Base-by-base conservation (phyloP, 1,284 basidiomycete genomes). In the Trametes sp. region DNA sequence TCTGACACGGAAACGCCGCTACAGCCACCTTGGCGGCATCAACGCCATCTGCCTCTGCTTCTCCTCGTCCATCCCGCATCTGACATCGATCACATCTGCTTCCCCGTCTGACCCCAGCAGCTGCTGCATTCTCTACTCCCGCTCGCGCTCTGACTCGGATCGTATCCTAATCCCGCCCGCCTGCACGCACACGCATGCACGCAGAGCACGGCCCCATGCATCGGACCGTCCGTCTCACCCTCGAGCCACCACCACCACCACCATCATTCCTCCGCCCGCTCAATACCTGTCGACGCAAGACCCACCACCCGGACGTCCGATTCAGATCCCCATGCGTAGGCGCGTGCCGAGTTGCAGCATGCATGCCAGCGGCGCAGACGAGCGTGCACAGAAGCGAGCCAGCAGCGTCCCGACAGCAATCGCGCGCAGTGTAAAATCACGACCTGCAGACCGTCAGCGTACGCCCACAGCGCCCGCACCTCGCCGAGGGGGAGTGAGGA, bases 381-480 rank as follows among this genome's bases (percentile, higher is more conserved):
- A 5, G 24, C 41, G 23, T 8, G 23, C 9, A 14, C 42, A 24
- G 24, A 41, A 36, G 50, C 57, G 36, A 38, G 7, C 8, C 21
- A 45, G 24, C 49, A 36, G 50, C 57, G 36, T 35, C 50, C n/a
- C 50, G 38, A 28, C 19, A 23, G 29, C 33, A 45, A 45, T 4
- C 11, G 24, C 42, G 23, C 42, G 23, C 42, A 24, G 24, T 28
- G 45, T 10, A 16, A 44, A 68, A 80, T 86, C 76, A 86, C 67
- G 89, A 90, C 89, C 89, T 90, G 86, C 84, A 84, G 81, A 80
- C 77, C 82, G 81, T 90, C 83, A 91, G 88, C 79, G 79, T 81
- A 77, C 74, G 75, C 73, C 77, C 29, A 14, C n/a, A 14, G 49
- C 36, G 42, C 55, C 53, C 54, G 28, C 58, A 10, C 21, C 42